Base-by-base conservation (phyloP, 441 rosid genomes). In the Syzygium syzygioides region DNA sequence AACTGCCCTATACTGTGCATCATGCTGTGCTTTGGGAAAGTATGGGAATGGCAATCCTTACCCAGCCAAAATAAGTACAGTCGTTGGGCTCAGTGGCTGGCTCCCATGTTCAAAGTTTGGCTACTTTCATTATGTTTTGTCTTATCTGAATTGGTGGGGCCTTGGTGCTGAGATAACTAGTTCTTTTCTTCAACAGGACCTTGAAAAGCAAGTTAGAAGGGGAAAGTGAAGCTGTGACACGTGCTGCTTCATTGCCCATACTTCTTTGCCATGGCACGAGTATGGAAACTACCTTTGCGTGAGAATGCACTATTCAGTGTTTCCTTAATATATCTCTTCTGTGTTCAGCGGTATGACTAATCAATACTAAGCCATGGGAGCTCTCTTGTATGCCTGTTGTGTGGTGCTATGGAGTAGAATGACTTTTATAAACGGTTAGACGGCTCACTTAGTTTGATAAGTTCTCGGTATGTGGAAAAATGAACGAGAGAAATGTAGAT, bases 1-100 rank as follows among this genome's bases (percentile, higher is more conserved):
- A 85, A 93, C 98, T 60, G 89, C 99, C 60, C 92, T 98, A 30
- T 97, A 97, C 91, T 95, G 98, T 87, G 98, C 98, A 80, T 93
- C 94, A 71, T 97, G 98, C 94, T 96, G 92, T 90, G 91, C 95
- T 79, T 92, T 88, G 17, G 95, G 96, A 60, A 95, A 97, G 90
- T 96, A 92, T 90, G 96, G 93, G 91, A 94, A 96, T 89, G 97
- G 97, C 91, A 95, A 90, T 87, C 94, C 92, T 9, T 96, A 95
- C 91, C 96, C 96, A 86, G 92, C 96, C 89, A 95, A 93, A 84
- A 86, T 98, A 91, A 93, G 93, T 90, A 94, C 98, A 89, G 94
- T 93, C 87, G 95, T 96, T 45, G 99, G 98, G 92, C 92, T 98
- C 91, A 98, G 99, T 92, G 99, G 99, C 88, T 97, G 99, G 99